Evolutionary conservation across 2,329 filamentous ascomycete genomes (phyloP), one percentile per base, ranked within the genome.

Genomic region (Aspergillus sergii): DNA sequence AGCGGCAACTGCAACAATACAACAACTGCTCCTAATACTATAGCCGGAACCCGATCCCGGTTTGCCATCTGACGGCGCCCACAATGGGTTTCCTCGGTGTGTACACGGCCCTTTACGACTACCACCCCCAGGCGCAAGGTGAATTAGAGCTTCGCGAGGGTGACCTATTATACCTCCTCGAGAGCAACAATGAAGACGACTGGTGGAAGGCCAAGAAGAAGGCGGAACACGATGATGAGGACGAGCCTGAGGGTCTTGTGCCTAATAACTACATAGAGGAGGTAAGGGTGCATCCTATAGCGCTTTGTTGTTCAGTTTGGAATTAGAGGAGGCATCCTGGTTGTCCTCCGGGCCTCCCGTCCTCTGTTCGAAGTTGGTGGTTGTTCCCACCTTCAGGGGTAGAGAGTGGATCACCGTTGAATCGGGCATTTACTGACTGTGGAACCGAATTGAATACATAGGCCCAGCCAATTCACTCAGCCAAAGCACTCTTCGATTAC

Each of bases 131-230:
- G 79, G 89, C 88, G 71, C 90, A 92, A 73, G 91, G 91, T 68
- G 94, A 98, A 85, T 85, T 98, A 65, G 86, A 89, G 67, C 91
- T 98, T 72, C 83, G 81, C 61, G 94, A 97, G 74, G 93, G 93
- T 63, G 94, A 97, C 79, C 77, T 97, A 66, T 87, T 98, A 64
- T 97, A 94, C 79, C 85, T 97, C 62, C 81, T 96, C 62, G 92
- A 96, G 72, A 96, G 96, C 82, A 91, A 88, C 67, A 77, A 81
- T 57, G 89, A 91, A 19, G 90, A 91, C 77, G 88, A 93, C 76
- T 98, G 95, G 95, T 98, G 95, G 95, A 95, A 90, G 78, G 93
- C 91, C 55, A 97, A 96, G 84, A 97, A 96, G 84, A 92, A 90
- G 81, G 93, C 93, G 67, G 87, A 86, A 36, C 85, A 83, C 30